Evolutionary conservation across 352 stramenopile species (phyloP).

Genomic region (Phytopythium oedochilum): DNA sequence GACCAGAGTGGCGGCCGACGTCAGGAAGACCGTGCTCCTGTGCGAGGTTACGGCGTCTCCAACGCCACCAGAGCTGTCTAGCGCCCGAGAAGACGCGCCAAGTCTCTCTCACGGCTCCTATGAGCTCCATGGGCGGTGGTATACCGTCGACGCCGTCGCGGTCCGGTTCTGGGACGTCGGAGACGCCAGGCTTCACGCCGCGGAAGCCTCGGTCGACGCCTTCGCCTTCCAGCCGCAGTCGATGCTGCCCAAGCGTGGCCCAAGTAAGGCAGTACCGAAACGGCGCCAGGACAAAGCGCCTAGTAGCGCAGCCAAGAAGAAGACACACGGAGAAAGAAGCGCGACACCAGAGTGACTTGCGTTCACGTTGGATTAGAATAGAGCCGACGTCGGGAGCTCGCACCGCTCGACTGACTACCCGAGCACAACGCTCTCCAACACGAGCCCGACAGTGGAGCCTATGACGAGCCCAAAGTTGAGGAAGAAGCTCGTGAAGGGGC

Average conservation of each 20-base stretch:
- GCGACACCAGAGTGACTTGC: too few species aligned
- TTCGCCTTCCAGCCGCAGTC: constrained; percentile 40
- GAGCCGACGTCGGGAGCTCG: background rate
- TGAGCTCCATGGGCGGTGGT: constrained; percentile 25
- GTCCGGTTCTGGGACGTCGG: constrained; percentile 59
- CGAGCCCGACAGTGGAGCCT: constrained; percentile 54
- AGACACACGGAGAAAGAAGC: constrained; percentile 11
- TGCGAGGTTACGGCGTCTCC: constrained; percentile 27
- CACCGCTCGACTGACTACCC: constrained; percentile 14
- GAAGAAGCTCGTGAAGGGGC: constrained; percentile 83
- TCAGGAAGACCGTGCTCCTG: constrained; percentile 75
- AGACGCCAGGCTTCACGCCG: constrained; percentile 10
- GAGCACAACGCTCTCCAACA: constrained; percentile 59
- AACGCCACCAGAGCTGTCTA: background rate
- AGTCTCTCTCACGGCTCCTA: constrained; percentile 26
- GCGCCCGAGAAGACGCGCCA: background rate
- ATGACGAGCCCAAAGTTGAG: constrained; percentile 83
- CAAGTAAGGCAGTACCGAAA: constrained; percentile 7
- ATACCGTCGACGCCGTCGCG: constrained; percentile 29
- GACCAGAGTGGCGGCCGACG: constrained; percentile 66
- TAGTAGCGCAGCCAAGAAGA: constrained; percentile 11
- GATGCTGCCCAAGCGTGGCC: constrained; percentile 26
- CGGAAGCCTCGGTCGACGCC: constrained; percentile 3
- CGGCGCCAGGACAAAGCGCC: constrained; percentile 9
- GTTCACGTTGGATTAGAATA: too few species aligned